Evolutionary conservation across 371 early-diverging fungal genomes (phyloP).

Genomic region (Furculomyces boomerangus): DNA sequence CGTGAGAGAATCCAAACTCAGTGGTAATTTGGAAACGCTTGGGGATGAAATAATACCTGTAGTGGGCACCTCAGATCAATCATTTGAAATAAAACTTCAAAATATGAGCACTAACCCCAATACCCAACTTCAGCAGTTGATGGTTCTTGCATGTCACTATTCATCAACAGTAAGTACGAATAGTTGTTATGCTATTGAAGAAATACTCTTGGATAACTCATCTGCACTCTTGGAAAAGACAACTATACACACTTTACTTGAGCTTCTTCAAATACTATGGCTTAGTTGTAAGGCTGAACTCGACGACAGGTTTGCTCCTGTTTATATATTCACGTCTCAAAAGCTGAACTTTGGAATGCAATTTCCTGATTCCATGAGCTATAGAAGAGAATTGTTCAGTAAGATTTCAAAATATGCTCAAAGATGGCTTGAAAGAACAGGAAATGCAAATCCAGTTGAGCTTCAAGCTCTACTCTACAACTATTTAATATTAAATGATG

Average conservation of each 20-base stretch:
- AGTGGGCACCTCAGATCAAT: neutral
- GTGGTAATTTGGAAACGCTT: slow-evolving; percentile 2
- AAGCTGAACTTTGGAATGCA: slow-evolving; percentile 45
- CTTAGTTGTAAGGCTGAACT: slow-evolving; percentile 61
- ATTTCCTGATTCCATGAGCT: slow-evolving; percentile 53
- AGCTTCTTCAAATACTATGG: slow-evolving; percentile 63
- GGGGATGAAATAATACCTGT: neutral
- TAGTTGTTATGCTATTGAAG: neutral
- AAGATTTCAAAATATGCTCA: slow-evolving; percentile 38
- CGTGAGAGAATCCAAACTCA: slow-evolving; percentile 11
- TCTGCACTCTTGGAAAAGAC: slow-evolving; percentile 50
- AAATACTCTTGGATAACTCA: slow-evolving; percentile 31
- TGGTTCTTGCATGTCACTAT: slow-evolving; percentile 32
- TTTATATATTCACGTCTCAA: slow-evolving; percentile 46
- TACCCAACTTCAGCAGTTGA: slow-evolving; percentile 47
- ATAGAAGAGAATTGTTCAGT: slow-evolving; percentile 48
- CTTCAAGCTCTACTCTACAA: slow-evolving; percentile 43
- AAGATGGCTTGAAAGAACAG: slow-evolving; percentile 38
- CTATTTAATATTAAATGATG: slow-evolving; percentile 38
- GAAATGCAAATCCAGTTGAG: slow-evolving; percentile 28
- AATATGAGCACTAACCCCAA: slow-evolving; percentile 40
- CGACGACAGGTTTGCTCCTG: slow-evolving; percentile 59
- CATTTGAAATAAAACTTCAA: slow-evolving; percentile 28
- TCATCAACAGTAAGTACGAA: slow-evolving; percentile 6
- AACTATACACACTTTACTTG: slow-evolving; percentile 39